These are phyloP conservation scores for Trichoderma sp. DNA, from an alignment of 2,329 filamentous ascomycete species.

Conservation along the genomic window DNA sequence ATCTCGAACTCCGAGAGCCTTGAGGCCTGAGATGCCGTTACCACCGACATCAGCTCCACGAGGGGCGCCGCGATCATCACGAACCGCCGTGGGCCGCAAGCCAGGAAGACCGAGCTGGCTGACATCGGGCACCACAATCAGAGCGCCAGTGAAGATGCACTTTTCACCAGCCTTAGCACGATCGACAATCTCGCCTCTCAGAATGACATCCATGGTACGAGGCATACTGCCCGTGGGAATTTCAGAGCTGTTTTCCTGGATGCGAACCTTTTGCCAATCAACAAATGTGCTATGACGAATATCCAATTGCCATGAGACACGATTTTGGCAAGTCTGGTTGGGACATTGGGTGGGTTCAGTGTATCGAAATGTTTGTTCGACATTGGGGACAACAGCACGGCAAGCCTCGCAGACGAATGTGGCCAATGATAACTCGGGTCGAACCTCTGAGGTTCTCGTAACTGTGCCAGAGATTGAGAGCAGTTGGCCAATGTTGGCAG, in stretches of 20 bases:
- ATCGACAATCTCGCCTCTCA: constrained; percentile 96
- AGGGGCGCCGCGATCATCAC: constrained; percentile 73
- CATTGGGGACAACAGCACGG: constrained; percentile 79
- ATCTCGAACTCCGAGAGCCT: constrained; percentile 90
- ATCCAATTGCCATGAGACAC: constrained; percentile 92
- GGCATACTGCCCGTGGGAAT: constrained; percentile 99
- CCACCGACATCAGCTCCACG: constrained; percentile 80
- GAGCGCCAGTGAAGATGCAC: constrained; percentile 93
- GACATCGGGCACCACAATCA: constrained; percentile 96
- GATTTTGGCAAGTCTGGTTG: constrained; percentile 83
- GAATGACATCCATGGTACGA: constrained; percentile 93
- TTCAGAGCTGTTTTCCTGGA: constrained; percentile 97
- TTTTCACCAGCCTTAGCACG: constrained; percentile 97
- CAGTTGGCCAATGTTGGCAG: constrained; percentile 86
- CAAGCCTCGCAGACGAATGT: constrained; percentile 93
- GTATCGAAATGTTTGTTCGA: constrained; percentile 97
- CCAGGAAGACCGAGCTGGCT: constrained; percentile 92
- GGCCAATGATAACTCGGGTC: constrained; percentile 86
- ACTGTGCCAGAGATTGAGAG: constrained; percentile 96
- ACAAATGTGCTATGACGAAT: constrained; percentile 97
- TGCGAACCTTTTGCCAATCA: constrained; percentile 98
- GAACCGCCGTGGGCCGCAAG: constrained; percentile 75
- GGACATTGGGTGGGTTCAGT: constrained; percentile 96
- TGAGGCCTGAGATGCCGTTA: constrained; percentile 82
- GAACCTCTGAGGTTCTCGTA: constrained; percentile 93